These are phyloP conservation scores for Rickenella mellea DNA, from an alignment of 768 basidiomycete genomes.

Conservation along the genomic window DNA sequence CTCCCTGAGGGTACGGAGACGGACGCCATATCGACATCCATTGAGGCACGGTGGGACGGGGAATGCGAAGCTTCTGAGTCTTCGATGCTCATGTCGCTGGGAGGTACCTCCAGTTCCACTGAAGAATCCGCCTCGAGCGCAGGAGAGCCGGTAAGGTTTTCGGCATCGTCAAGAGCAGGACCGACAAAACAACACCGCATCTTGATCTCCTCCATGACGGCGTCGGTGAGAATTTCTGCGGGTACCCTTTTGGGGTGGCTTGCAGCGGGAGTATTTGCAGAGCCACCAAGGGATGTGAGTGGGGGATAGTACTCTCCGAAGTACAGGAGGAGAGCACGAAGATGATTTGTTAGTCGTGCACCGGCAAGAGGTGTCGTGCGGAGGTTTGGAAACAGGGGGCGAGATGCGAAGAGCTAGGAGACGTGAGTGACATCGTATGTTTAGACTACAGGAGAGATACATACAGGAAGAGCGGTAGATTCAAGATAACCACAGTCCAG, in stretches of 20 bases:
- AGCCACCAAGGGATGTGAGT: conserved; percentile 56
- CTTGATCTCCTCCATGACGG: conserved; percentile 83
- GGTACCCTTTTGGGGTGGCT: conserved; percentile 64
- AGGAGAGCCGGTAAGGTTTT: neutral
- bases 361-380: conserved; percentile 85
- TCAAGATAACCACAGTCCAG: conserved; percentile 91
- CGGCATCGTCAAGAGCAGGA: conserved; percentile 34
- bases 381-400: conserved; percentile 78
- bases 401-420: conserved; percentile 74
- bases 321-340: conserved; percentile 71
- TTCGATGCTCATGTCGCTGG: conserved; percentile 1
- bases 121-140: conserved; percentile 6
- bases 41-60: conserved; percentile 38
- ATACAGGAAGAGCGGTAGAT: conserved; percentile 77
- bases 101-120: conserved; percentile 10
- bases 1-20: conserved; percentile 48
- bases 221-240: conserved; percentile 67
- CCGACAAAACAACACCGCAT: conserved; percentile 87
- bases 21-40: conserved; percentile 40
- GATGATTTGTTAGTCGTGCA: conserved; percentile 65
- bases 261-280: conserved; percentile 51
- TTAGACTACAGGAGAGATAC: conserved; percentile 15
- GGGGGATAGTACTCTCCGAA: conserved; percentile 85
- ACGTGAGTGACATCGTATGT: conserved; percentile 2
- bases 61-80: conserved; percentile 11